Conservation (phyloP, 1,284 basidiomycete species). For the Sphagnurus paluster region DNA sequence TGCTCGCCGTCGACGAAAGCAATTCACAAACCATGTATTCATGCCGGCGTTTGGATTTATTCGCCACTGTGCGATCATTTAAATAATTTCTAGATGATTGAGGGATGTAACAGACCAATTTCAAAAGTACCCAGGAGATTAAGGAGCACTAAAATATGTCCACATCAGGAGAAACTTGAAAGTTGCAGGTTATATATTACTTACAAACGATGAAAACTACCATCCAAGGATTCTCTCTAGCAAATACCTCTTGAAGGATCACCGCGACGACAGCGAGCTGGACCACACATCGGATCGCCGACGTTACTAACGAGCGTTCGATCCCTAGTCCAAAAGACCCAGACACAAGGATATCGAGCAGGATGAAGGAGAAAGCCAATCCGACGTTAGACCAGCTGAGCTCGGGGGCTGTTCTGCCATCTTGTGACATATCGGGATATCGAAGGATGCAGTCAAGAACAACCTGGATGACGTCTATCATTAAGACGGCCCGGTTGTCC, state of each 20-base stretch:
- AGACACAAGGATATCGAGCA: constrained; percentile 65
- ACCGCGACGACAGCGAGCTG: constrained; percentile 76
- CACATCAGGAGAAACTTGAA: neutral
- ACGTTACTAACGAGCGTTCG: constrained; percentile 65
- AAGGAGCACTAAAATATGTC: constrained; percentile 56
- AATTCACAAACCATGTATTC: constrained; percentile 60
- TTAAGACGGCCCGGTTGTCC: no score
- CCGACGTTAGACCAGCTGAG: constrained; percentile 66
- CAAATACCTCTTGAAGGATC: constrained; percentile 74
- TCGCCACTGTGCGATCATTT: constrained; percentile 44
- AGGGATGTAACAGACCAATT: constrained; percentile 59
- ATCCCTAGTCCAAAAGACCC: constrained; percentile 65
- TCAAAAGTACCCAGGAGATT: constrained; percentile 75
- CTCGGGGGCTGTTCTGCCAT: neutral
- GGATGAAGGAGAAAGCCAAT: constrained; percentile 73
- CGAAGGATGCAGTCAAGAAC: no score
- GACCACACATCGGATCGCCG: constrained; percentile 71
- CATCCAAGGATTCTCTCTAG: constrained; percentile 70
- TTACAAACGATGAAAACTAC: constrained; percentile 72
- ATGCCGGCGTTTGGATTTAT: constrained; percentile 77
- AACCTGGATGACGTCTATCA: no score
- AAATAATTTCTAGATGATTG: no score
- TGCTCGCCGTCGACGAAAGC: neutral
- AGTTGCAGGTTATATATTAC: constrained; percentile 25
- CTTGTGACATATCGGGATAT: neutral